Base-by-base conservation (phyloP, 306 rosid genomes). In the Sesbania bispinosa region DNA sequence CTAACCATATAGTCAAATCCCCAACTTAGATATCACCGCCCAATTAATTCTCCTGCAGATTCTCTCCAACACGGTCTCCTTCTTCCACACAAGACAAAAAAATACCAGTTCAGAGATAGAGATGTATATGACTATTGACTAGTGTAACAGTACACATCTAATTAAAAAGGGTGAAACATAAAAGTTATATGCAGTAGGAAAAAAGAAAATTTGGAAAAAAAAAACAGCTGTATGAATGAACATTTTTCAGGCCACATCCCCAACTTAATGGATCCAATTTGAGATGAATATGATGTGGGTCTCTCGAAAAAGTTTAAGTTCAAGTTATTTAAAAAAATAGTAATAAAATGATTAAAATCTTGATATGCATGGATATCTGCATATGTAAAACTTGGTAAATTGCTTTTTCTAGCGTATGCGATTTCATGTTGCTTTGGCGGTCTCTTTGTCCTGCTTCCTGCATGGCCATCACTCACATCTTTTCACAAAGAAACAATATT, bases 31-130 rank as follows among this genome's bases (percentile, higher is more conserved):
- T 2, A 47, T 63, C 70, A 47, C 77, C 62, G 69, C 41, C 70
- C 52, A 73, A 60, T 73, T 45, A 47, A 73, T 73, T 33, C 62
- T 47, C n/a, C 2, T 9, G 38, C 27, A 33, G 46, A 20, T 73
- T 60, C 77, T 60, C 58, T 18, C 45, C 3, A 7, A 13, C 69
- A 5, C 27, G 48, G 43, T 26, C 15, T 46, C 38, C 51, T 57
- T 60, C 69, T 19, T 54, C 75, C 65, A 69, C 65, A 38, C 75
- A 38, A 24, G 65, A 53, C 53, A n/a, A 53, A 69, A 68, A 69
- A 3, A 23, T 42, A 58, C 5, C 64, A 35, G 64, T 38, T 52
- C 24, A 35, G 7, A 35, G 75, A 55, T 70, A 13, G 55, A 45
- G 55, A 54, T 42, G 45, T 19, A 54, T 55, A 70, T 41, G 66